Evolutionary conservation across 495 filamentous ascomycete species (phyloP).

Genomic region (Symbiotaphrina buchneri): DNA sequence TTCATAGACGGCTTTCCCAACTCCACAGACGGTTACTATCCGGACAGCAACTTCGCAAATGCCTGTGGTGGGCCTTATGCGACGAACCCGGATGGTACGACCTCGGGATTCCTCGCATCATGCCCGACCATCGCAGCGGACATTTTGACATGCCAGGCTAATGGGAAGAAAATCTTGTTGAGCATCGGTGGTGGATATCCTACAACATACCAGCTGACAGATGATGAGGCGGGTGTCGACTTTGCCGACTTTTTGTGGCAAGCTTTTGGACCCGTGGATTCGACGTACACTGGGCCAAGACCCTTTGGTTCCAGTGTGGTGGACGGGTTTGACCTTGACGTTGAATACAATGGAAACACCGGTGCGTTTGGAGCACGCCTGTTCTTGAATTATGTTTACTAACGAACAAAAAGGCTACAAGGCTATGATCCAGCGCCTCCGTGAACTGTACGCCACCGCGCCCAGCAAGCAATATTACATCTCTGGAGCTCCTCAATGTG

Average conservation of each 20-base stretch:
- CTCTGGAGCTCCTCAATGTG: constrained; percentile 18
- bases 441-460: constrained; percentile 6
- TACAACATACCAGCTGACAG: constrained; percentile 13
- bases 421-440: constrained; percentile 12
- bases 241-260: constrained; percentile 42
- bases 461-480: constrained; percentile 14
- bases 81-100: constrained; percentile 11
- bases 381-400: constrained; percentile 6
- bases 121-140: constrained; percentile 14
- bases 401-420: constrained; percentile 8
- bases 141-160: constrained; percentile 13
- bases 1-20: constrained; percentile 44
- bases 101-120: constrained; percentile 9
- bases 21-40: constrained; percentile 21
- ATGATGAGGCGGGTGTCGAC: constrained; percentile 13
- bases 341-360: constrained; percentile 13
- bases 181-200: constrained; percentile 14
- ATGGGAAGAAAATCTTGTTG: constrained; percentile 17
- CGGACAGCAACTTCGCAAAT: constrained; percentile 43
- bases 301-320: constrained; percentile 14
- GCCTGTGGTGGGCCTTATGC: constrained; percentile 24
- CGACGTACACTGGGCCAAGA: constrained; percentile 15
- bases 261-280: constrained; percentile 30
- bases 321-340: constrained; percentile 19
- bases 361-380: constrained; percentile 5